A percentile compares a stretch with the other conserved stretches of the same genome.
Evolutionary conservation across 1,139 yeast species (phyloP).

Genomic region (Yamadazyma siamensis): DNA sequence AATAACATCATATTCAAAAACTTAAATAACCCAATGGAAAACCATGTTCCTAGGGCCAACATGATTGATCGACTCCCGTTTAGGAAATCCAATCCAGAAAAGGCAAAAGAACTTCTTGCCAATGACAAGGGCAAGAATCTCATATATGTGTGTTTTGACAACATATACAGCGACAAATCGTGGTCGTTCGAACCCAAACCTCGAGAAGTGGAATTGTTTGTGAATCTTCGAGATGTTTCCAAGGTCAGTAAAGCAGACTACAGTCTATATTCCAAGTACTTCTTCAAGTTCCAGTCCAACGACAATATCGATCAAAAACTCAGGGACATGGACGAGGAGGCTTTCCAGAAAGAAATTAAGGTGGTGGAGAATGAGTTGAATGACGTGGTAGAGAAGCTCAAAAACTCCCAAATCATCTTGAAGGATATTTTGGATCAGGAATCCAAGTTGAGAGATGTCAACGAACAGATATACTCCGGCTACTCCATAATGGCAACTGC

Average conservation of each 20-base stretch:
- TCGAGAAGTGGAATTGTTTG: constrained; percentile 32
- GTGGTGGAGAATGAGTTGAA: constrained; percentile 30
- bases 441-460: constrained; percentile 33
- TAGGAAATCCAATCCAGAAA: constrained; percentile 9
- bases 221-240: constrained; percentile 33
- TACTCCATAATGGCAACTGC: constrained; percentile 28
- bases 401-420: constrained; percentile 25
- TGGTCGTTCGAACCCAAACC: constrained; percentile 38
- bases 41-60: constrained; percentile 7
- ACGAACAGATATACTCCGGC: constrained; percentile 36
- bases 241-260: constrained; percentile 35
- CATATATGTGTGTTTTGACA: constrained; percentile 43
- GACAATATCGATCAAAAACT: constrained; percentile 9
- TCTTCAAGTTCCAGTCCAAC: constrained; percentile 19
- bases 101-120: constrained; percentile 17
- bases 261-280: constrained; percentile 33
- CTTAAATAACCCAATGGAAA: constrained; percentile 22
- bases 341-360: constrained; percentile 30
- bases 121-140: constrained; percentile 26
- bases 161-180: constrained; percentile 38
- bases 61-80: constrained; percentile 10
- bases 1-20: constrained; percentile 35
- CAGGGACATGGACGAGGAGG: constrained; percentile 24
- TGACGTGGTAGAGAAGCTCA: constrained; percentile 27
- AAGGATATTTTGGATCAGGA: constrained; percentile 33